Base-by-base conservation (phyloP, 2,329 filamentous ascomycete genomes). In the Sporothrix brunneoviolacea region DNA sequence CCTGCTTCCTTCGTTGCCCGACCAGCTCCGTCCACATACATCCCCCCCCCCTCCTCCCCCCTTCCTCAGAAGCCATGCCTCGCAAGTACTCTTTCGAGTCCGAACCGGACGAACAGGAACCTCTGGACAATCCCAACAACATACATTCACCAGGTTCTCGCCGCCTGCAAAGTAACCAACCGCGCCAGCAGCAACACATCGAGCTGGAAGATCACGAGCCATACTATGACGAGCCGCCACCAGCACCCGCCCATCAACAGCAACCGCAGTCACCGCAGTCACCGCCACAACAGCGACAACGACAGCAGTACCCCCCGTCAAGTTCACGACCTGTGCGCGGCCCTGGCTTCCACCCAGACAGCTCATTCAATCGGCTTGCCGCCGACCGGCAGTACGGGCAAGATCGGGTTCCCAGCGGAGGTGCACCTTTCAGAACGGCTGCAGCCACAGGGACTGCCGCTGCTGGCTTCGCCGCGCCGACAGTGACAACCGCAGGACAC, bases 311-410 rank as follows among this genome's bases (percentile, higher is more conserved):
- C 49, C 40, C 49, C 27, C 44, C 38, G 28, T 55, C 59, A 12
- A 51, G 59, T 8, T 42, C 58, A 4, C 53, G 57, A 41, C 32
- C 40, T 9, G 30, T 41, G 5, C 39, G 49, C 8, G 48, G 53
- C 37, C 46, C 54, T 40, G n/a, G 54, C 55, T 50, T 57, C 59
- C 65, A 70, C 53, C 68, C 67, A 22, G 68, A 72, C 55, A 66
- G 69, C 4, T 57, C 64, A 30, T 69, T 67, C 47, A 54, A 60
- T 40, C 64, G 57, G 30, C 54, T 66, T 19, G 65, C 66, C 48
- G 60, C 65, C 21, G 63, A 67, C 60, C 37, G 53, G 50, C 39
- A 48, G 54, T 28, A 40, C 58, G 36, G 40, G 51, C 49, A 32
- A 9, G 37, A 44, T n/a, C 35, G 43, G 9, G 52, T 36, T 15